A percentile compares a stretch with the other conserved stretches of the same genome.
Evolutionary conservation across 768 basidiomycete species (phyloP).

Genomic region (Rickenella mellea): DNA sequence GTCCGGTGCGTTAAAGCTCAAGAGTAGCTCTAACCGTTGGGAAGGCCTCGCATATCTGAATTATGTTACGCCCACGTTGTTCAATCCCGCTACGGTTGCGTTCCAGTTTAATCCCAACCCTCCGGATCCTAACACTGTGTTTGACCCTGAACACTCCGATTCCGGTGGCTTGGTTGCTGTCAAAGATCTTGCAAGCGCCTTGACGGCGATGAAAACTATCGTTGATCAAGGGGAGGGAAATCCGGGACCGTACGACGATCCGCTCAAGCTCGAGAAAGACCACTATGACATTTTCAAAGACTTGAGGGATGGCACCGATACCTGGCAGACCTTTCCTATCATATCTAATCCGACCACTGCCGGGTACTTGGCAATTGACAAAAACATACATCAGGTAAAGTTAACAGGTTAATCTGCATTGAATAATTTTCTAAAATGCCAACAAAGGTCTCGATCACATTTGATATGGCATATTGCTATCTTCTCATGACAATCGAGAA

Average conservation of each 20-base stretch:
- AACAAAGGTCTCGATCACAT: conserved; percentile 14
- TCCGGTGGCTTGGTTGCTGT: conserved; percentile 6
- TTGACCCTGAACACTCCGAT: background rate
- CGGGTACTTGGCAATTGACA: too few species aligned
- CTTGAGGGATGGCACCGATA: conserved; percentile 5
- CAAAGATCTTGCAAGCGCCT: conserved; percentile 11
- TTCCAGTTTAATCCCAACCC: conserved; percentile 1
- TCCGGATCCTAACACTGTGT: too few species aligned
- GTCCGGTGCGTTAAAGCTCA: too few species aligned
- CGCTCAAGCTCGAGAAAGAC: conserved; percentile 9
- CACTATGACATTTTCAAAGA: conserved; percentile 16
- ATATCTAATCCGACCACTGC: conserved; percentile 14
- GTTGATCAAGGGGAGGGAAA: conserved; percentile 18
- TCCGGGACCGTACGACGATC: too few species aligned
- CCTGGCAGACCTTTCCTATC: conserved; percentile 12
- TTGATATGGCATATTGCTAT: conserved; percentile 18
- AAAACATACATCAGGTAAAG: conserved; percentile 7
- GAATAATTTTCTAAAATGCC: background rate
- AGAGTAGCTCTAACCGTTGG: too few species aligned
- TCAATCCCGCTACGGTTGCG: background rate
- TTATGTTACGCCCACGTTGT: background rate
- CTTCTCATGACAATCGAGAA: conserved; percentile 16
- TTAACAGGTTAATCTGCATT: background rate
- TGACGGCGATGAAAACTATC: conserved; percentile 12
- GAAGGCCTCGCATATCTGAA: too few species aligned